Evolutionary conservation across 805 yeast genomes (phyloP).

Genomic region (Tanozyma kutaoensis): DNA sequence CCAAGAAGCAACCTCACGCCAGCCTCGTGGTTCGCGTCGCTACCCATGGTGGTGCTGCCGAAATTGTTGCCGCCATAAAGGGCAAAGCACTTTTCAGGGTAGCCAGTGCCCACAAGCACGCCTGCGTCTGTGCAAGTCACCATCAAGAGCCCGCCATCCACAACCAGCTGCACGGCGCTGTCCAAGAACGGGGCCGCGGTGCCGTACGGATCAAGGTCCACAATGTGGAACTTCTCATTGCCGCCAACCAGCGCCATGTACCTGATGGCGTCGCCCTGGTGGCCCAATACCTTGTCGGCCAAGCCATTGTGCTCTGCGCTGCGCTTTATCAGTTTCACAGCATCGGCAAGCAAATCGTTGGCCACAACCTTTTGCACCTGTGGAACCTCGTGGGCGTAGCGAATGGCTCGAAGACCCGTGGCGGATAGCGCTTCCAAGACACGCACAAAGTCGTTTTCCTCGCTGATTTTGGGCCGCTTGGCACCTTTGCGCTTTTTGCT

Average conservation of each 20-base stretch:
- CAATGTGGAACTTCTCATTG: conserved; percentile 53
- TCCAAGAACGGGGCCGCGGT: conserved; percentile 94
- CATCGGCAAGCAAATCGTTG: conserved; percentile 76
- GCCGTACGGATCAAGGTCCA: conserved; percentile 96
- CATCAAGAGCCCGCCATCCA: conserved; percentile 71
- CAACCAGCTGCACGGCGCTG: conserved; percentile 74
- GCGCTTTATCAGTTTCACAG: conserved; percentile 66
- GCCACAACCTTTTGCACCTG: conserved; percentile 64
- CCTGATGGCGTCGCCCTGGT: conserved; percentile 84
- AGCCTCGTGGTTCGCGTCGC: conserved; percentile 83
- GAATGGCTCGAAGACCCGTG: conserved; percentile 84
- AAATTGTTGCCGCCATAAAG: conserved; percentile 87
- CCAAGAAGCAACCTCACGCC: conserved; percentile 78
- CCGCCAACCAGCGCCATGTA: conserved; percentile 44
- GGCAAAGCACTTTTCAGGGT: conserved; percentile 94
- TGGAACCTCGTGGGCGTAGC: conserved; percentile 90
- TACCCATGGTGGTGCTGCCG: conserved; percentile 35
- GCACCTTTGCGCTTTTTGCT: conserved; percentile 14
- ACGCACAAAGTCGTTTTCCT: conserved; percentile 17
- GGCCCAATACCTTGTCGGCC: conserved; percentile 41
- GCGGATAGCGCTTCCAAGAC: conserved; percentile 90
- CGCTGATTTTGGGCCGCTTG: conserved; percentile 2
- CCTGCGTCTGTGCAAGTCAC: conserved; percentile 96
- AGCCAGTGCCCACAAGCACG: conserved; percentile 89
- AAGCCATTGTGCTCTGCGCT: conserved; percentile 61